phyloP scores from a whole-genome alignment of 2,329 filamentous ascomycete species.

The Xylariaceae sp. region DNA sequence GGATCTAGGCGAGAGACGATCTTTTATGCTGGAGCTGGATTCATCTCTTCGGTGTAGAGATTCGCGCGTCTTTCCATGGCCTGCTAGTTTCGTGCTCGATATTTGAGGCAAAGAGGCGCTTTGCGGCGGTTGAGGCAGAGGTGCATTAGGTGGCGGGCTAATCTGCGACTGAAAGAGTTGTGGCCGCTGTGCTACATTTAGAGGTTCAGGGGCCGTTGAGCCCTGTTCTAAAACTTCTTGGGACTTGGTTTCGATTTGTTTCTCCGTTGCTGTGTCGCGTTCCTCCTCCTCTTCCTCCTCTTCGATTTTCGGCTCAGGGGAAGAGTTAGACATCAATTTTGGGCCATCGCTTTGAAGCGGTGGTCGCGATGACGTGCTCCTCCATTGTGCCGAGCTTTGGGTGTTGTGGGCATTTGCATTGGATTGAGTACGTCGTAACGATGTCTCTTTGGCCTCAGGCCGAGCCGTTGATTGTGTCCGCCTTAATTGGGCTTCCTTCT shows the following conservation, averaged over 20 bases:
- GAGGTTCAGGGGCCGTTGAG: background rate
- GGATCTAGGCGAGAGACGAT: constrained; percentile 5
- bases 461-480: constrained; percentile 18
- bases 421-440: constrained; percentile 23
- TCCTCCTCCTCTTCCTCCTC: no score
- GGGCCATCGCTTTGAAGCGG: background rate
- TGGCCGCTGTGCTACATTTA: constrained; percentile 1
- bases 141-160: constrained; percentile 17
- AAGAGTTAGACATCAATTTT: background rate
- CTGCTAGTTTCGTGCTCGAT: constrained; percentile 4
- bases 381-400: constrained; percentile 11
- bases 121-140: constrained; percentile 13
- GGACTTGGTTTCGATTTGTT: background rate
- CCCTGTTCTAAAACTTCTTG: background rate
- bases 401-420: constrained; percentile 19
- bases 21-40: constrained; percentile 4
- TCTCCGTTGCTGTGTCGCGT: background rate
- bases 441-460: constrained; percentile 2
- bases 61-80: constrained; percentile 9
- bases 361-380: constrained; percentile 8
- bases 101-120: constrained; percentile 19
- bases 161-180: constrained; percentile 14
- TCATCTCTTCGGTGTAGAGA: constrained; percentile 5
- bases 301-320: background rate
- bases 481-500: constrained; percentile 15